Base-by-base conservation (phyloP, 83 land plant genomes). In the Diphasiastrum complanatum region DNA sequence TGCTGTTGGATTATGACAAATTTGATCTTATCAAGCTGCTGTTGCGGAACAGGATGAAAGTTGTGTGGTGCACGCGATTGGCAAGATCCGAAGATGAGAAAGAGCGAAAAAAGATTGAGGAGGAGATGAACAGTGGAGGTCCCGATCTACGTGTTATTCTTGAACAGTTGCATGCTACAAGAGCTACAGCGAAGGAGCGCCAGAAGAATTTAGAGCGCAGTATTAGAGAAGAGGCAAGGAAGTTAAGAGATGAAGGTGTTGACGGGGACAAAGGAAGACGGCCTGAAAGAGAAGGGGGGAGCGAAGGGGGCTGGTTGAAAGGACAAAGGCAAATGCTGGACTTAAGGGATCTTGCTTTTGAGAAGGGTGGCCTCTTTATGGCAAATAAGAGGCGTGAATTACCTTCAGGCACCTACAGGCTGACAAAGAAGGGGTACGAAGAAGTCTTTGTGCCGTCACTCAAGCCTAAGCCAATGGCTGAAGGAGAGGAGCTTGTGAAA, bases 381-480 rank as follows among this genome's bases (percentile, higher is more conserved):
- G 59, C 59, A 31, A 55, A 55, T 35, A 55, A 55, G 35, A 55
- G 19, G 59, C 11, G 34, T 27, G 59, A 55, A 27, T 27, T 55
- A 8, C 59, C 59, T 11, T n/a, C 20, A 27, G 35, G 35, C 11
- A 55, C 59, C 16, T 25, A 26, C 59, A 55, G 59, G 59, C 14
- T 35, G 1, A 30, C 14, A 14, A 26, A 55, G 35, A 30, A 55
- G 31, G 35, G 59, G 35, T 55, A 55, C 34, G 59, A 55, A 35
- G 59, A 55, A 30, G 35, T 55, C 6, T 27, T 27, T 30, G 59
- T 55, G 11, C 59, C 59, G 26, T 31, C 59, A 11, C 11, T 55
- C 18, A 55, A 55, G 59, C 38, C 35, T 11, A 55, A 55, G 59
- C 59, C 59, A 30, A 55, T 55, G 59, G 34, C 34, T 20, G 59